These are phyloP conservation scores for Pezicula rhizophila DNA, from an alignment of 2,329 filamentous ascomycete genomes.

Conservation along the genomic window DNA sequence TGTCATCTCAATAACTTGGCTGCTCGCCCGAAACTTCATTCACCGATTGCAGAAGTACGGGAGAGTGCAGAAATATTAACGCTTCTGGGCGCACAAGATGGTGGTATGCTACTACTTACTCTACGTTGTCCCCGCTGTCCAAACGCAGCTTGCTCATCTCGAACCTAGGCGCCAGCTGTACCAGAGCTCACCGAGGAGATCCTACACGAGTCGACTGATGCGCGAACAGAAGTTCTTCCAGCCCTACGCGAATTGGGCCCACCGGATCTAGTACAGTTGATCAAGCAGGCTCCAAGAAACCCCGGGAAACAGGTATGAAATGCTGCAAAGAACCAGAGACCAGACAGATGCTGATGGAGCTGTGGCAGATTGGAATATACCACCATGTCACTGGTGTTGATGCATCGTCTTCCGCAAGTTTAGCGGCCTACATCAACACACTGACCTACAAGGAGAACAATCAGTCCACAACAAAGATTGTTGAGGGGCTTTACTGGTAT, in stretches of 20 bases:
- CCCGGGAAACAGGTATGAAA: slow-evolving; percentile 47
- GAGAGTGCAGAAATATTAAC: neutral
- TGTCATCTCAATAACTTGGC: neutral
- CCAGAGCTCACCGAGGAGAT: slow-evolving; percentile 91
- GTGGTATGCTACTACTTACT: neutral
- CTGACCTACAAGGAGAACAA: slow-evolving; percentile 85
- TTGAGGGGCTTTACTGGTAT: slow-evolving; percentile 90
- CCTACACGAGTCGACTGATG: slow-evolving; percentile 84
- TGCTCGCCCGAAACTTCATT: neutral
- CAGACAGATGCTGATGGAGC: slow-evolving; percentile 6
- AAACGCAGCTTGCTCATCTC: neutral
- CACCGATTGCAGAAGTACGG: neutral
- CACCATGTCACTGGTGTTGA: slow-evolving; percentile 97
- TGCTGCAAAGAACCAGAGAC: neutral
- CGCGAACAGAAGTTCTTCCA: slow-evolving; percentile 82
- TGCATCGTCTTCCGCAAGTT: slow-evolving; percentile 91
- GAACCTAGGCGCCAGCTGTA: slow-evolving; percentile 53
- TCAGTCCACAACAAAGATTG: slow-evolving; percentile 73
- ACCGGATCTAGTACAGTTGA: slow-evolving; percentile 89
- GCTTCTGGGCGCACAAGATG: neutral
- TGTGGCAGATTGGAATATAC: slow-evolving; percentile 74
- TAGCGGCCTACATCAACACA: slow-evolving; percentile 97
- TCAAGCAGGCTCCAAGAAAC: slow-evolving; percentile 64
- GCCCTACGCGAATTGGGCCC: slow-evolving; percentile 88
- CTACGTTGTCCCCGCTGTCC: neutral